Evolutionary conservation across 805 yeast species (phyloP), one percentile per base, ranked within the genome.

Genomic region (Zygoascus ofunaensis): DNA sequence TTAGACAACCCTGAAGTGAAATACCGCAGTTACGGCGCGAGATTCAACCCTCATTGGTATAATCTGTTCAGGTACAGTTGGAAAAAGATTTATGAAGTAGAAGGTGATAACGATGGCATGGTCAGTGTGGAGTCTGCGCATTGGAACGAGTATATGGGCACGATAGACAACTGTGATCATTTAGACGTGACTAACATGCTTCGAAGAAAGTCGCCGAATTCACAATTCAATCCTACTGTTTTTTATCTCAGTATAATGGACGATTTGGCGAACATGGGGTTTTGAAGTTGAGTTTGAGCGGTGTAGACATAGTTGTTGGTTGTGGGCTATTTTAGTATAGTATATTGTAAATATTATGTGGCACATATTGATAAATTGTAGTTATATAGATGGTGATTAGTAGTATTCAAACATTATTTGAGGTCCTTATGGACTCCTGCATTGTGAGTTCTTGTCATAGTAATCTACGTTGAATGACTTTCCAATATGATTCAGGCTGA

Each of bases 61-160:
- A 80, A 74, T 49, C 61, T 82, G 2, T 83, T 86, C 55, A 70
- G 70, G 40, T 60, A 73, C 5, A 70, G 92, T 1, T 83, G 90
- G 82, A 65, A 66, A 20, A 67, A 83, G 2, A 73, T 87, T n/a
- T 61, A 71, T 44, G 50, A 54, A 36, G 55, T 47, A 3, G 71
- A 69, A 39, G 78, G 80, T 4, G 79, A 74, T 15, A 87, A 86
- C 58, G 97, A 87, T 63, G 97, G 97, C 0, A 62, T 89, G 66
- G 94, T 87, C 2, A 80, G 90, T 49, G 81, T 86, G 1, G 65
- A 69, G 33, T 82, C 92, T 47, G 68, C 94, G 1, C 74, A 73
- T 55, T 87, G 96, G 95, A 96, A 96, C 0, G 64, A 76, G 37
- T 85, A 83, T 61, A 58, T 79, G 51, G 97, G 96, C 0, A 83